Percentiles rank a stretch among this genome's conserved stretches.
Evolutionary conservation across 75 land plant genomes (phyloP).

Genomic region (Sequoiadendron giganteum): DNA sequence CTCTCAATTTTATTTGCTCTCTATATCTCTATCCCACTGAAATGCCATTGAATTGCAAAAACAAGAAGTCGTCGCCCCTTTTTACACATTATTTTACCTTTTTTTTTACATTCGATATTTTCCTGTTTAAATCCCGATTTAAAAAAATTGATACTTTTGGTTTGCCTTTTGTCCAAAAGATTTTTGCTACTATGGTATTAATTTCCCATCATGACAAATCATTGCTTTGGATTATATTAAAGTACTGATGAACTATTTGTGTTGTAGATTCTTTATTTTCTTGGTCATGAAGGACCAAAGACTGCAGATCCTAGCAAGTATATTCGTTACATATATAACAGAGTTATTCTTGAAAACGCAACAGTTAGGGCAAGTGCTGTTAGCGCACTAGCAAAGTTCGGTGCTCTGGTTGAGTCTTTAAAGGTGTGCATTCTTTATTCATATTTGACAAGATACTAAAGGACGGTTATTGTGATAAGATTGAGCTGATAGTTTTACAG

Average conservation of each 20-base stretch:
- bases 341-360: conserved; percentile 96
- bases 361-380: conserved; percentile 97
- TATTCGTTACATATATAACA: conserved; percentile 92
- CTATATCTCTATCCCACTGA: no score
- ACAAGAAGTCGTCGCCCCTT: no score
- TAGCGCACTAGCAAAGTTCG: conserved; percentile 94
- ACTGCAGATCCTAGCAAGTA: conserved; percentile 97
- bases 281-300: conserved; percentile 98
- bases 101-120: no score
- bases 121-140: no score
- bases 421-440: conserved; percentile 46
- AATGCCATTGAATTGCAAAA: no score
- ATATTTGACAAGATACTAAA: background rate
- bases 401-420: conserved; percentile 75
- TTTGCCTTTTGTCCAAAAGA: no score
- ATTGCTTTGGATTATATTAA: background rate
- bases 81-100: no score
- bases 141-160: no score
- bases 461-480: background rate
- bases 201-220: background rate
- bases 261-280: conserved; percentile 84
- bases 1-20: no score
- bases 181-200: no score
- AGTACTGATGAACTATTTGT: background rate
- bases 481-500: background rate